Conservation (phyloP, 257 asterid species). For the Solanum lycopersicoides region DNA sequence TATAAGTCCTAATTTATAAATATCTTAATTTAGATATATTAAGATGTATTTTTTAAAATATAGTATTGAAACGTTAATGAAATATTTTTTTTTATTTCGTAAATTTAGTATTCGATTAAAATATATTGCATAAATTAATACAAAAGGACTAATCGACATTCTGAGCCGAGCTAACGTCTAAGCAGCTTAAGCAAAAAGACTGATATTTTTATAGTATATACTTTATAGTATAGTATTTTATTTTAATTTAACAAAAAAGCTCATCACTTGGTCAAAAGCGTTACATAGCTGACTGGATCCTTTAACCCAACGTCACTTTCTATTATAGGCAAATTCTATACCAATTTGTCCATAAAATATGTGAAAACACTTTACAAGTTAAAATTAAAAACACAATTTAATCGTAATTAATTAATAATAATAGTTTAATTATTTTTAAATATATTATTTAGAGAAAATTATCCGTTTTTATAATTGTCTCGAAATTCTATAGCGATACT, state of each 20-base stretch:
- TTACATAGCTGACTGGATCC: conserved; percentile 9
- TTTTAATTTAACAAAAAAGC: too few species aligned
- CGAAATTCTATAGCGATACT: neutral
- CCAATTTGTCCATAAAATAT: neutral
- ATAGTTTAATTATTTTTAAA: fast-evolving
- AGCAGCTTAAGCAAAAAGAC: neutral
- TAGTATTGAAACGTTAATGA: fast-evolving
- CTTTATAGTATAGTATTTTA: too few species aligned
- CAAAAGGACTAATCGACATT: fast-evolving
- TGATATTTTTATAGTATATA: neutral
- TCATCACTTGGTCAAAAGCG: neutral
- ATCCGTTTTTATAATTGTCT: fast-evolving
- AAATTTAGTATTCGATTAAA: fast-evolving
- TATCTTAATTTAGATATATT: neutral
- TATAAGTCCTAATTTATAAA: neutral
- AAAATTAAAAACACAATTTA: neutral
- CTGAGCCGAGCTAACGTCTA: neutral
- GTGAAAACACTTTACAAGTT: neutral
- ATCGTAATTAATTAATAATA: too few species aligned
- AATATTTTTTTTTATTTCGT: too few species aligned
- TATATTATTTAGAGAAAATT: too few species aligned
- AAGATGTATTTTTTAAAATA: too few species aligned
- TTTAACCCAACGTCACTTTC: conserved; percentile 30
- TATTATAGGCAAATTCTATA: conserved; percentile 34
- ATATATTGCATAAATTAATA: fast-evolving